phyloP scores from a whole-genome alignment of 148 eudicot genomes.

The Pharnaceum exiguum region DNA sequence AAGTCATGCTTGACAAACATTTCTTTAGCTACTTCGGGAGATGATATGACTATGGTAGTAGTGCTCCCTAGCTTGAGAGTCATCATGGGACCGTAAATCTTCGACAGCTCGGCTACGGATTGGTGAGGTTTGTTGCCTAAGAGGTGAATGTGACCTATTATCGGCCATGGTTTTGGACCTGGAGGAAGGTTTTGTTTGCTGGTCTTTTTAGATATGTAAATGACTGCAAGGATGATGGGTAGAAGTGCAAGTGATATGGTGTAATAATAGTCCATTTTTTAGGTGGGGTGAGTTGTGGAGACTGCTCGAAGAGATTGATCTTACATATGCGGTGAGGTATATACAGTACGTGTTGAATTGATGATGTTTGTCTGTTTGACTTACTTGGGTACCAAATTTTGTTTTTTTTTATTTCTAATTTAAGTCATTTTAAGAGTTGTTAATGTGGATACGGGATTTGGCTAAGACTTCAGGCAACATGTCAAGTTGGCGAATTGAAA shows the following conservation, averaged over 20 bases:
- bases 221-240: neutral
- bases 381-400: too few species aligned
- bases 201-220: neutral
- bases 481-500: too few species aligned
- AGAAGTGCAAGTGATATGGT: neutral
- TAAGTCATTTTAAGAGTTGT: too few species aligned
- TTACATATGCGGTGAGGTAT: too few species aligned
- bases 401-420: too few species aligned
- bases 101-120: conserved; percentile 26
- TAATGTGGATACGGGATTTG: too few species aligned
- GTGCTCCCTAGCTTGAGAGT: conserved; percentile 35
- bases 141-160: conserved; percentile 34
- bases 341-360: too few species aligned
- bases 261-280: conserved; percentile 8
- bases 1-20: conserved; percentile 22
- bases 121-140: conserved; percentile 36
- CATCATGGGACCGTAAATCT: conserved; percentile 42
- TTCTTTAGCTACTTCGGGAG: conserved; percentile 21
- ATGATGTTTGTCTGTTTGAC: too few species aligned
- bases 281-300: too few species aligned
- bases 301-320: too few species aligned
- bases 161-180: conserved; percentile 38
- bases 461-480: too few species aligned
- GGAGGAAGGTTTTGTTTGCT: conserved; percentile 27
- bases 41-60: conserved; percentile 30